Base-by-base conservation (phyloP, 2,329 filamentous ascomycete genomes). In the Cladophialophora exuberans region DNA sequence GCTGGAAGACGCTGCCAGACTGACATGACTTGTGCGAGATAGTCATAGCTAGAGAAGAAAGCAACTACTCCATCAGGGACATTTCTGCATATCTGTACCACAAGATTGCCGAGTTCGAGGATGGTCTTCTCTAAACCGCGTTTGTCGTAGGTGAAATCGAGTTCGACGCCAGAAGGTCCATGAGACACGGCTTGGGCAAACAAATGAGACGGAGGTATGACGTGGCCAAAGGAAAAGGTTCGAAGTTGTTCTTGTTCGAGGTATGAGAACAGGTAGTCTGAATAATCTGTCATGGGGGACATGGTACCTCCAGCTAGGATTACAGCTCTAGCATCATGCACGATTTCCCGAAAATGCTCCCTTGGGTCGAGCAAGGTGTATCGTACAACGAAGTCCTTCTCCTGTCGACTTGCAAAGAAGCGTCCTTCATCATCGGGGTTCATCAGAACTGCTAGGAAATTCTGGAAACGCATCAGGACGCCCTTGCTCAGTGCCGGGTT, bases 41-140 rank as follows among this genome's bases (percentile, higher is more conserved):
- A 97, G 7, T 88, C 83, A 70, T 99, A 97, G 71, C 91, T 96
- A 1, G 94, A 92, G 64, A 99, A 97, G 76, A 99, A 99, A 0
- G 92, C 85, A 0, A 99, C 90, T 1, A 97, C 83, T 2, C 94
- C 94, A 63, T 97, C 92, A 0, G 90, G 90, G 0, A 97, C 88
- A 3, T 84, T 76, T 5, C 81, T 79, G 64, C 88, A 89, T 4
- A 94, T 77, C 47, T 86, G 86, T 1, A 90, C 69, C 6, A 99
- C 77, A 0, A 88, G 82, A 23, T 83, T 72, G 0, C 92, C 94
- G 0, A 97, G 82, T 52, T 92, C 86, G 36, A 77, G 73, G 48
- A 95, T 84, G 79, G 89, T 90, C 1, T 73, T 75, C 20, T 79
- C 75, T n/a, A 87, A 84, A 46, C 83, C 81, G 20, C 94, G 84